phyloP scores from a whole-genome alignment of 192 early-diverging fungal species.

The Glomus cerebriforme region DNA sequence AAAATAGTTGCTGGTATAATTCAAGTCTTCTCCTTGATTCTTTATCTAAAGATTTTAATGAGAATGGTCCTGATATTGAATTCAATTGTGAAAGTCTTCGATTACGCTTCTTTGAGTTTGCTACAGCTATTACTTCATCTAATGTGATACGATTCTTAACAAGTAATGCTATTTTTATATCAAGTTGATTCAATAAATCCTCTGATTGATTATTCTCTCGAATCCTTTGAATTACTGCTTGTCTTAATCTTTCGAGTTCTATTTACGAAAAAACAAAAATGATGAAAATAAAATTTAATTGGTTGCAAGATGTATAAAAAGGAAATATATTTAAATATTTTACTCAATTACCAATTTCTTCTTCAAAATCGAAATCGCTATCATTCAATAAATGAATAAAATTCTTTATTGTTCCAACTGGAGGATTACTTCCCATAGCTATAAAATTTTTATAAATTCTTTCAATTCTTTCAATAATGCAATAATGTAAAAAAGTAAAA shows the following conservation, averaged over 20 bases:
- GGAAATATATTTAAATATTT: not conserved
- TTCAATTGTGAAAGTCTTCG: conserved; percentile 48
- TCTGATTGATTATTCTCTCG: conserved; percentile 85
- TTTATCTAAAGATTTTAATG: conserved; percentile 83
- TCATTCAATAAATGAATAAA: conserved; percentile 91
- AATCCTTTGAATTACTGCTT: conserved; percentile 85
- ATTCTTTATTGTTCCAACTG: conserved; percentile 77
- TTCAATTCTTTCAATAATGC: not conserved
- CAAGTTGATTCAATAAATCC: conserved; percentile 80
- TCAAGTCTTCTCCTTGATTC: conserved; percentile 75
- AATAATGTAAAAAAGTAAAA: not conserved
- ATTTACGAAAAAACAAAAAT: conserved; percentile 13
- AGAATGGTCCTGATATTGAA: conserved; percentile 56
- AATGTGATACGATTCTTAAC: conserved; percentile 94
- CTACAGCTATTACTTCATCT: conserved; percentile 82
- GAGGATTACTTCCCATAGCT: conserved; percentile 75
- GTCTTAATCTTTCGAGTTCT: conserved; percentile 75
- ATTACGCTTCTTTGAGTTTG: conserved; percentile 46
- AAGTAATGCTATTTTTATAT: conserved; percentile 95
- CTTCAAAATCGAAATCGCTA: conserved; percentile 89
- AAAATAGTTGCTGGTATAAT: conserved; percentile 93
- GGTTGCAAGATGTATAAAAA: not conserved
- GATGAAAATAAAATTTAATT: not conserved
- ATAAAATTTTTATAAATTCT: not conserved
- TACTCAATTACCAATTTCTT: conserved; percentile 70